phyloP scores from a whole-genome alignment of 108 stramenopile species.

The Skeletonema menzelii region DNA sequence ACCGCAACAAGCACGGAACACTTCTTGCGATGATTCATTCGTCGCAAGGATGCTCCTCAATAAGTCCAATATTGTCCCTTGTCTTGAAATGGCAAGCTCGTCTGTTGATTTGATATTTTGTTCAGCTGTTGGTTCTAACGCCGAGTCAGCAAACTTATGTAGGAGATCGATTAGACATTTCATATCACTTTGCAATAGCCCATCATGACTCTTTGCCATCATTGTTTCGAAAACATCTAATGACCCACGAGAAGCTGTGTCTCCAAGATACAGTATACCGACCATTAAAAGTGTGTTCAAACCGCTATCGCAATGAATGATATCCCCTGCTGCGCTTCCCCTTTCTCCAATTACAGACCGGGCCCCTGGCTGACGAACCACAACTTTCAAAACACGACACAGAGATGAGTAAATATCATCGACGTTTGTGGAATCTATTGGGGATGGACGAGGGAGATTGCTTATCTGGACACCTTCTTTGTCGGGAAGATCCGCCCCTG shows the following conservation, averaged over 20 bases:
- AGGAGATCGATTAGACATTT: constrained; percentile 57
- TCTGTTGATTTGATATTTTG: constrained; percentile 3
- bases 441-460: constrained; percentile 5
- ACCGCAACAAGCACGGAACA: constrained; percentile 70
- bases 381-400: constrained; percentile 46
- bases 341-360: constrained; percentile 24
- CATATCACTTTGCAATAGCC: constrained; percentile 60
- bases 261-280: constrained; percentile 69
- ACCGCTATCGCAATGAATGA: constrained; percentile 27
- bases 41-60: constrained; percentile 57
- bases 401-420: constrained; percentile 42
- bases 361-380: constrained; percentile 43
- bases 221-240: constrained; percentile 72
- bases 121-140: background rate
- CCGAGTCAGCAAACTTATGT: constrained; percentile 43
- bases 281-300: constrained; percentile 52
- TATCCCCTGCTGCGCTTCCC: constrained; percentile 23
- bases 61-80: constrained; percentile 44
- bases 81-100: constrained; percentile 28
- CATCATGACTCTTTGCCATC: constrained; percentile 54
- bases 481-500: constrained; percentile 1
- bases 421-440: constrained; percentile 18
- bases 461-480: constrained; percentile 7
- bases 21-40: constrained; percentile 66
- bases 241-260: constrained; percentile 57